Evolutionary conservation across 441 rosid species (phyloP).

Genomic region (Pelargonium exstipulatum): DNA sequence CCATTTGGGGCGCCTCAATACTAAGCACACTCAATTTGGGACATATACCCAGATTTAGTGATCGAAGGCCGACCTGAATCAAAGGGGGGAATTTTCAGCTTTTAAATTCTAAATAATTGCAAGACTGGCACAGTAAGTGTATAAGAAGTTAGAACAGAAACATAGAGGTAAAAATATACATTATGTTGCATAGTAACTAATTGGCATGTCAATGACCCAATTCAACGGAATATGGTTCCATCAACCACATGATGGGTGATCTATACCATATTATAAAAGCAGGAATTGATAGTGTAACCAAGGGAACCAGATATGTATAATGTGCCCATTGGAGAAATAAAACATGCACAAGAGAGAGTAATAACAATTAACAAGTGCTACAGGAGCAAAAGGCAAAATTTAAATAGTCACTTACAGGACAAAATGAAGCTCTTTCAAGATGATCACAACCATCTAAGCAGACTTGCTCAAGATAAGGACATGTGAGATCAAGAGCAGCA

Average conservation of each 20-base stretch:
- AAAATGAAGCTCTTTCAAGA: constrained; percentile 81
- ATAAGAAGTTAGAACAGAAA: neutral
- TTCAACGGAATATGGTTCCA: neutral
- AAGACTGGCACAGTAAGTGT: neutral
- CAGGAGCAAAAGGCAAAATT: neutral
- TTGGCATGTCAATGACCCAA: neutral
- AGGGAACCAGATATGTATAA: neutral
- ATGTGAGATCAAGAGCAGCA: constrained; percentile 62
- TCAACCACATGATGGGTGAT: neutral
- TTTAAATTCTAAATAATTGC: neutral
- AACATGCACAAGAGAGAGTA: neutral
- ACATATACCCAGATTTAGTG: constrained; percentile 85
- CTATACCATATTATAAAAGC: neutral
- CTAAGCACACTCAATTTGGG: constrained; percentile 71
- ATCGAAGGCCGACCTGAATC: constrained; percentile 67
- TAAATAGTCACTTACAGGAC: constrained; percentile 55
- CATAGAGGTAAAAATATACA: neutral
- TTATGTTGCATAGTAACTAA: neutral
- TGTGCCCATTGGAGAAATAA: neutral
- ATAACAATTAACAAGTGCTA: neutral
- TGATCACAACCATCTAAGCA: constrained; percentile 95
- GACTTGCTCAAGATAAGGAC: constrained; percentile 76
- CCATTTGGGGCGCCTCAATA: constrained; percentile 78
- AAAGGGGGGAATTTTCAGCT: constrained; percentile 15
- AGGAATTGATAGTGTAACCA: neutral